Evolutionary conservation across 78 protist genomes (phyloP).

Genomic region (Chrysochromulina tobinii): DNA sequence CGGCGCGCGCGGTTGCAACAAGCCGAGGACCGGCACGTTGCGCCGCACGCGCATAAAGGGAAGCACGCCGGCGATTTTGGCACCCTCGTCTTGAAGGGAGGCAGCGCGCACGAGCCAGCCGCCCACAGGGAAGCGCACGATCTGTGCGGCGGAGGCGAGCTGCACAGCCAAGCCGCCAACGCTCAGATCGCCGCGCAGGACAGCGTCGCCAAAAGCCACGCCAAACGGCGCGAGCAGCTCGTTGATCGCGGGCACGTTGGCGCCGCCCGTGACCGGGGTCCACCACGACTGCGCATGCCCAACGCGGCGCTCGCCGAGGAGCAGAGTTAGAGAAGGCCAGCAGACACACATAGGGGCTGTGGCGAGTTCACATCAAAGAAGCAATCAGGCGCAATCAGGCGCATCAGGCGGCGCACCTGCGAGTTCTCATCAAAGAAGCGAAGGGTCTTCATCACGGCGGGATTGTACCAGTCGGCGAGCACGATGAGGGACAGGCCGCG

Average conservation of each 20-base stretch:
- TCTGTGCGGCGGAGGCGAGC: background rate
- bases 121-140: background rate
- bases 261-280: slow-evolving; percentile 88
- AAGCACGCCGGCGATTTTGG: too few relatives aligned
- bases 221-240: slow-evolving; percentile 75
- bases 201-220: slow-evolving; percentile 63
- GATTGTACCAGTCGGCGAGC: slow-evolving; percentile 83
- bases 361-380: too few relatives aligned
- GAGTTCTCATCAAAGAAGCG: slow-evolving; percentile 86
- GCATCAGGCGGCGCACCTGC: too few relatives aligned
- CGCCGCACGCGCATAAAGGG: too few relatives aligned
- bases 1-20: background rate
- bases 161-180: background rate
- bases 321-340: too few relatives aligned
- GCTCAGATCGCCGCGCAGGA: background rate
- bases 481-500: slow-evolving; percentile 79
- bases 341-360: too few relatives aligned
- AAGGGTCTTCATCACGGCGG: background rate
- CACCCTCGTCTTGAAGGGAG: too few relatives aligned
- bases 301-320: too few relatives aligned
- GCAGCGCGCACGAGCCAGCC: background rate
- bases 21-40: background rate
- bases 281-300: slow-evolving; percentile 48
- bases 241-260: slow-evolving; percentile 91
- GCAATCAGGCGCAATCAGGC: too few relatives aligned